Evolutionary conservation across 2,329 filamentous ascomycete species (phyloP), one percentile per base, ranked within the genome.

Genomic region (Neobulgaria alba): DNA sequence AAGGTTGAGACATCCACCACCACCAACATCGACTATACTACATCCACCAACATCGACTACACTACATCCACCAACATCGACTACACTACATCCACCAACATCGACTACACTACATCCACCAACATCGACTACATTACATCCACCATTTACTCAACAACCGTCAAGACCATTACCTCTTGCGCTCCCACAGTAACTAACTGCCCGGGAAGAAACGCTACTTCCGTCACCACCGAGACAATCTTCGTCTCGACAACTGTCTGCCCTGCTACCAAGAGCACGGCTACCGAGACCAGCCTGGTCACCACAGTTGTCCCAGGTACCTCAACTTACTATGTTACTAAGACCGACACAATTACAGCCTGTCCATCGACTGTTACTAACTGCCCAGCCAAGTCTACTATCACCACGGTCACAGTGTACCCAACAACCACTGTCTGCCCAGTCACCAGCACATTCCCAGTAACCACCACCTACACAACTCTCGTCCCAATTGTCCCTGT

Each of bases 311-410:
- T 30, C 9, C 43, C 45, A 8, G 29, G 40, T 10, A 56, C 52
- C 41, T 69, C 68, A 2, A 72, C 72, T 26, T 58, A 75, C 53
- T 72, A 65, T 63, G 67, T 65, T 42, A 76, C 72, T 32, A 57
- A 61, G 1, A 57, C 67, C 46, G 63, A 64, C 49, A 76, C 72
- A 41, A 62, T 76, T 57, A 74, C 68, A 41, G 67, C 64, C 51
- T 73, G 70, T 50, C 65, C 58, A 4, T 51, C 65, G 21, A 61
- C 62, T 39, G 59, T 70, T 18, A 64, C 67, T 26, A 61, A 74
- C 61, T 79, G 74, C 66, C 73, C 73, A 23, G 54, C 53, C 23
- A 56, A 57, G 29, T 52, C 59, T 23, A 57, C 66, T 26, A 63
- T 60, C 12, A 68, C 66, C 3, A 58, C 65, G 47, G 57, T 58